Percentiles rank a stretch among this genome's conserved stretches.
These are phyloP conservation scores for Coemansia javaensis DNA, from an alignment of 192 early-diverging fungal species.

Conservation along the genomic window DNA sequence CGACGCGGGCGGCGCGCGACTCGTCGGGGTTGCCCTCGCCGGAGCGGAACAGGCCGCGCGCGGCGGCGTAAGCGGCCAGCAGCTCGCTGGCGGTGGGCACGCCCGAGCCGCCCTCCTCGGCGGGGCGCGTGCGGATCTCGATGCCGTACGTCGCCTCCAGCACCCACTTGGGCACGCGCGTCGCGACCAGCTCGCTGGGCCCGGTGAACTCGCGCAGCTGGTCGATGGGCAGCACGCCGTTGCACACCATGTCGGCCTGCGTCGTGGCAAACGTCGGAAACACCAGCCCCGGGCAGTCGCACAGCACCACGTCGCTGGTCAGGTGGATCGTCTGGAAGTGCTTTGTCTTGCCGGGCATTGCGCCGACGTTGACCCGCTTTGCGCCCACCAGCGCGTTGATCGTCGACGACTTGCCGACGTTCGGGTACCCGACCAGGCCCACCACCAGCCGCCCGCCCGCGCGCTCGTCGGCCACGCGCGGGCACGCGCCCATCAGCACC, in stretches of 20 bases:
- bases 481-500: constrained; percentile 57
- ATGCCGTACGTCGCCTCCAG: constrained; percentile 94
- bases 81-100: constrained; percentile 88
- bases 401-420: constrained; percentile 98
- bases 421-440: constrained; percentile 98
- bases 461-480: constrained; percentile 39
- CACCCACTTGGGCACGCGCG: constrained; percentile 80
- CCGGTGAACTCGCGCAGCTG: constrained; percentile 93
- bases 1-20: constrained; percentile 89
- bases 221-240: constrained; percentile 98
- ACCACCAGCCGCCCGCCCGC: constrained; percentile 66
- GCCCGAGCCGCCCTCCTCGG: constrained; percentile 70
- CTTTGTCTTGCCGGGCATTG: constrained; percentile 99
- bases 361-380: constrained; percentile 88
- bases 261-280: constrained; percentile 99
- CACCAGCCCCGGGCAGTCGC: constrained; percentile 98
- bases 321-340: constrained; percentile 99
- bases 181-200: constrained; percentile 72
- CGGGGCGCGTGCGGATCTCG: constrained; percentile 66
- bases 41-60: constrained; percentile 84
- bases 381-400: constrained; percentile 95
- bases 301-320: constrained; percentile 77
- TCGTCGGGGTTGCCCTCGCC: constrained; percentile 98
- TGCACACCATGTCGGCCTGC: constrained; percentile 97
- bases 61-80: constrained; percentile 85